Percentiles rank a stretch among this genome's conserved stretches.
These are phyloP conservation scores for Suillus tomentosus DNA, from an alignment of 768 basidiomycete genomes.

Conservation along the genomic window DNA sequence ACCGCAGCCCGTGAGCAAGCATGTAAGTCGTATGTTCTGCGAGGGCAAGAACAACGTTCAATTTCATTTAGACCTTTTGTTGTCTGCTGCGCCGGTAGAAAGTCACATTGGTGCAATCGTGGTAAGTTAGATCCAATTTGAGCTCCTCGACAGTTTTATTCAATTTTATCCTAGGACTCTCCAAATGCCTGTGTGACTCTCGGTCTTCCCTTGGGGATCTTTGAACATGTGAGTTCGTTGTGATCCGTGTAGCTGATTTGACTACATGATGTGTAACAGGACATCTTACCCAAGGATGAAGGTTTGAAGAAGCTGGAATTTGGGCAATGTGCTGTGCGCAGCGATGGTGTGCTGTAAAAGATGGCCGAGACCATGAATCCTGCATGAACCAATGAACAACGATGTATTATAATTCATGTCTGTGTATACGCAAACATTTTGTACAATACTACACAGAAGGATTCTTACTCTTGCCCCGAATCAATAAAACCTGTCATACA, in stretches of 20 bases:
- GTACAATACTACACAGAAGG: neutral
- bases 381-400: neutral
- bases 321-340: conserved; percentile 51
- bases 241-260: neutral
- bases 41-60: neutral
- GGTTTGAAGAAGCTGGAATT: conserved; percentile 60
- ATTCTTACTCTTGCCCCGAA: neutral
- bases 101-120: conserved; percentile 72
- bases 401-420: neutral
- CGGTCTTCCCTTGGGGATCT: conserved; percentile 75
- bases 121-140: conserved; percentile 37
- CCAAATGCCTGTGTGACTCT: conserved; percentile 80
- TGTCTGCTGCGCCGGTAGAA: conserved; percentile 71
- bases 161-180: conserved; percentile 49
- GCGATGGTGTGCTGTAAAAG: conserved; percentile 51
- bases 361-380: neutral
- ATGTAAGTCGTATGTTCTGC: conserved; percentile 40
- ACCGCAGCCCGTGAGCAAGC: conserved; percentile 71
- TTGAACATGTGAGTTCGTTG: conserved; percentile 55
- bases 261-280: conserved; percentile 38
- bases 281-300: conserved; percentile 66
- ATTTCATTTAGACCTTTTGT: conserved; percentile 52
- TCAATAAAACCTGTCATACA: neutral
- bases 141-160: neutral
- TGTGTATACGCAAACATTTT: neutral